These are phyloP conservation scores for Beauveria sp. DNA, from an alignment of 2,329 filamentous ascomycete genomes.

Conservation along the genomic window DNA sequence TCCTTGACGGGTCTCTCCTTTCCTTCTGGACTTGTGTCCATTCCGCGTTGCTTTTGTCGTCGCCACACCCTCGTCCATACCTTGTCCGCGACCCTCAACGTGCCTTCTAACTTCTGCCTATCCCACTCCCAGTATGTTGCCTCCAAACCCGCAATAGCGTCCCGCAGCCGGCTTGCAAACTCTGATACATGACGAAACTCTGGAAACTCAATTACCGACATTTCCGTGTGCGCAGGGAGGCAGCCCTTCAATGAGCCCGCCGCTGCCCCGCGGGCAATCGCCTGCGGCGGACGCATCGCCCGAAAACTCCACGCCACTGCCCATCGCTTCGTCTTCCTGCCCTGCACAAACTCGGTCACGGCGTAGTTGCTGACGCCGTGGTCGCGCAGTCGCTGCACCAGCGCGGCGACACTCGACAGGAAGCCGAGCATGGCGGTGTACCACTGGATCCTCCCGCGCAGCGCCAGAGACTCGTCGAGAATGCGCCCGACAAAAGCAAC, in stretches of 20 bases:
- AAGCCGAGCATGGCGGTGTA: constrained; percentile 91
- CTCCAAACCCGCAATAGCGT: constrained; percentile 47
- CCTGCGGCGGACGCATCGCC: constrained; percentile 51
- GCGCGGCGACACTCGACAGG: constrained; percentile 54
- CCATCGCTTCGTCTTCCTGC: constrained; percentile 74
- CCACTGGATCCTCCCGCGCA: constrained; percentile 64
- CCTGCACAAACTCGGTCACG: constrained; percentile 71
- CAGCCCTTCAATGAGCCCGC: constrained; percentile 32
- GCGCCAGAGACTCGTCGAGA: constrained; percentile 56
- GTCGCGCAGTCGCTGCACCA: constrained; percentile 52
- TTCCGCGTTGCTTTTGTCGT: constrained; percentile 46
- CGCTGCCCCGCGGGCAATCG: constrained; percentile 36
- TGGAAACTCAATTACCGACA: constrained; percentile 38
- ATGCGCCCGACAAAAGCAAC: constrained; percentile 65
- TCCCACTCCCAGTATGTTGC: constrained; percentile 59
- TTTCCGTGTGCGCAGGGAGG: constrained; percentile 35
- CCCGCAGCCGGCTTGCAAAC: constrained; percentile 29
- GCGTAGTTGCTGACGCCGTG: constrained; percentile 67
- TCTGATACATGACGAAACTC: constrained; percentile 31
- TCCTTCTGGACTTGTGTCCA: constrained; percentile 29
- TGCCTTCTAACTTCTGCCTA: constrained; percentile 40
- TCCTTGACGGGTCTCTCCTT: constrained; percentile 25
- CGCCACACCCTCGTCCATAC: constrained; percentile 74
- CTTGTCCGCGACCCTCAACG: constrained; percentile 59
- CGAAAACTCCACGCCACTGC: constrained; percentile 81